Evolutionary conservation across 176 grass and related monocot species (phyloP), one percentile per base, ranked within the genome.

Genomic region (Oryza officinalis): DNA sequence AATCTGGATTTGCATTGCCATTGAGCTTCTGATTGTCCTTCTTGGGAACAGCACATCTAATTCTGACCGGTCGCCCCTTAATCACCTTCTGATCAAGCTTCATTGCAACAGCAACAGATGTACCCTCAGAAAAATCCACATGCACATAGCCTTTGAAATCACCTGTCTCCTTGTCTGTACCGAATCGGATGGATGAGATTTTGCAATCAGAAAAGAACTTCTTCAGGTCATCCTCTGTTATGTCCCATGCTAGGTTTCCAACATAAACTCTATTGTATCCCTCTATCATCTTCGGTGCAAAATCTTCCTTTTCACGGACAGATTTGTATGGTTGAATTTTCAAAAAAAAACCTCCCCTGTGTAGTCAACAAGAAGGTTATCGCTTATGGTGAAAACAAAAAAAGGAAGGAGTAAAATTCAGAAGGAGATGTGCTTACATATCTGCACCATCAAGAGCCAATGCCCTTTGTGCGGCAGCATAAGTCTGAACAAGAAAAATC

Each of bases 391-490:
- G 67, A 83, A 43, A 35, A 69, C 83, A 52, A 57, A 3, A 3
- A 38, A 69, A 45, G 75, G 65, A 28, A 68, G 60, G 31, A 63
- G 28, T 67, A 69, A n/a, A 23, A 71, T 20, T 65, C 20, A 44
- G 64, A 80, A 60, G 11, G 32, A 46, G 8, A 44, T 18, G 27
- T 37, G 31, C 88, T 93, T 80, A 98, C 95, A 98, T 95, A 67
- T 98, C 95, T 90, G 95, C 91, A 88, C 90, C 91, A 88, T 98
- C 92, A 46, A 98, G 89, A 90, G 78, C 84, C 81, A 95, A 87
- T 76, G 91, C 93, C 80, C 90, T 89, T 79, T 91, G 85, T 79
- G 91, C 80, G 0, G 92, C 96, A 40, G 82, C 84, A 2, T 92
- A 87, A 66, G 96, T 98, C 93, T 98, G 91, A 88, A 88, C 38